Evolutionary conservation across 345 rosid species (phyloP), one percentile per base, ranked within the genome.

Genomic region (Excoecaria agallocha): DNA sequence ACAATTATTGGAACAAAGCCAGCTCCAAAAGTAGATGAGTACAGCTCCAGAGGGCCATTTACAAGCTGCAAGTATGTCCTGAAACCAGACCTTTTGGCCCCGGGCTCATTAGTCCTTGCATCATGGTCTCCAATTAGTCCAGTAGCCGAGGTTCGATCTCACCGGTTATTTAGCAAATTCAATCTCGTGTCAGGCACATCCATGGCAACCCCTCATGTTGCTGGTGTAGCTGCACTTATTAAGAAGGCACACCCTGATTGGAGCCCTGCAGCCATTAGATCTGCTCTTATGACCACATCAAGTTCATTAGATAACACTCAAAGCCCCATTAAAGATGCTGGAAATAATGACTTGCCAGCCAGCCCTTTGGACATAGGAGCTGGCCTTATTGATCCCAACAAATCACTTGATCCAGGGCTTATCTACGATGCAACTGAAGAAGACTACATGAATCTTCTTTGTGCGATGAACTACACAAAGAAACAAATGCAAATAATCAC

Each of bases 321-420:
- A 4, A 71, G 50, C n/a, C 86, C 81, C 41, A 81, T 86, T 51
- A 81, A 73, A 71, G 89, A 82, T 43, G 55, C 52, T 4, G 76
- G 81, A 54, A 67, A 63, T 22, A 0, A 38, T 39, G 49, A 76
- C 35, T 6, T 35, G 30, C 87, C 83, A 0, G 93, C 90, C 25
- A 81, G 51, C 71, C 97, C 97, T 9, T 78, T 92, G n/a, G 92
- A 78, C n/a, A 73, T 73, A 8, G 91, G 95, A 48, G 85, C 97
- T 11, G 90, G 93, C 49, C 84, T 82, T 57, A 54, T 90, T 2
- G 69, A 72, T 59, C 79, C 89, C 30, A 77, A 63, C 74, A 80
- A 75, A 71, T 86, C 91, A 45, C 73, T 86, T n/a, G 59, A 85
- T 74, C 95, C 91, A 0, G 90, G 91, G 16, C 85, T 90, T 3